phyloP scores from a whole-genome alignment of 2,329 filamentous ascomycete genomes.

The Mycosphaerella sp. region DNA sequence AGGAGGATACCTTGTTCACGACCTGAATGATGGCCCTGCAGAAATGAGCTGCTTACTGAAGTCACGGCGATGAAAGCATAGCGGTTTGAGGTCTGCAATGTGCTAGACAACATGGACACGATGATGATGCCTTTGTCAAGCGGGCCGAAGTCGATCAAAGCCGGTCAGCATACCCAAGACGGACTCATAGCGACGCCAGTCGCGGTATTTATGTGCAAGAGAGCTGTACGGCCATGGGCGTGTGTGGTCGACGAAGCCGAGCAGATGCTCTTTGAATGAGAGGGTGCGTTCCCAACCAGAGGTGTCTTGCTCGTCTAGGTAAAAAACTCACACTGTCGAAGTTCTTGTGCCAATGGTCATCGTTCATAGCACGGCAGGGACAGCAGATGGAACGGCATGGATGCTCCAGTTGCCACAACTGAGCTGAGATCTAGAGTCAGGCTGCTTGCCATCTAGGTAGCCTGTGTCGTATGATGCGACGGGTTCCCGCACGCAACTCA shows the following conservation, averaged over 20 bases:
- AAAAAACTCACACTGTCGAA: not conserved
- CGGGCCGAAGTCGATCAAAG: no score
- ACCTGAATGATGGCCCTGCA: constrained; percentile 34
- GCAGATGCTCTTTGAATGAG: not conserved
- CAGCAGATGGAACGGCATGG: no score
- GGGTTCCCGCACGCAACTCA: no score
- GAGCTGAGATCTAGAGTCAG: no score
- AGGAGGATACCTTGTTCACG: constrained; percentile 62
- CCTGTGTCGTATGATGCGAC: no score
- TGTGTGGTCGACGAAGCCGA: not conserved
- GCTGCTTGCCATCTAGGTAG: no score
- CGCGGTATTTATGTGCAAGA: no score
- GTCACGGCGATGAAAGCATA: not conserved
- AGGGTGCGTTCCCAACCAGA: not conserved
- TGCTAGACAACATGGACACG: not conserved
- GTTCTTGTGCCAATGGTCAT: not conserved
- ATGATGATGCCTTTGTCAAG: not conserved
- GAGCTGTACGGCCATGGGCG: no score
- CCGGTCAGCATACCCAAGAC: no score
- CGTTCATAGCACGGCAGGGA: not conserved
- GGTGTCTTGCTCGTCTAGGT: not conserved
- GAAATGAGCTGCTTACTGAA: not conserved
- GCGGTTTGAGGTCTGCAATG: not conserved
- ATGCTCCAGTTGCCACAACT: no score
- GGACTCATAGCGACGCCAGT: no score